Evolutionary conservation across 2,329 filamentous ascomycete species (phyloP).

Genomic region (Xenoacremonium recifei): DNA sequence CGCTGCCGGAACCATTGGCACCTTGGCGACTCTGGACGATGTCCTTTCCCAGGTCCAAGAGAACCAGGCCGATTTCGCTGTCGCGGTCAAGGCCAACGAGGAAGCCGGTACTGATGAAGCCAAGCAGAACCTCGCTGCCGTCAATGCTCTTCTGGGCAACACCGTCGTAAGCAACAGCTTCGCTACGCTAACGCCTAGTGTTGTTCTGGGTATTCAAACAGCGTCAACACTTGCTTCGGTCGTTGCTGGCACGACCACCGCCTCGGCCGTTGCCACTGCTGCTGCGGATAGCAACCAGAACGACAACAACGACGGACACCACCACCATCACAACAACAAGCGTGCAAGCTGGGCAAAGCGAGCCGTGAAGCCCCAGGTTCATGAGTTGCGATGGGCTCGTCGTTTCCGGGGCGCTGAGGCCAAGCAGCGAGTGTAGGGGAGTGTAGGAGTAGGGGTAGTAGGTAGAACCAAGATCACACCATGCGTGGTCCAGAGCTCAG

Average conservation of each 20-base stretch:
- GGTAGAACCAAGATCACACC: no score
- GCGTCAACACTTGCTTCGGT: conserved; percentile 5
- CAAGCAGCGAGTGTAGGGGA: no score
- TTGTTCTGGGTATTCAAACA: conserved; percentile 14
- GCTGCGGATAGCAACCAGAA: conserved; percentile 4
- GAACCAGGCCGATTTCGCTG: conserved; percentile 50
- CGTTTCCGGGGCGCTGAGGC: conserved; percentile 3
- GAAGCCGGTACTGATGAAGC: conserved; percentile 33
- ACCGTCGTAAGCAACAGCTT: conserved; percentile 27
- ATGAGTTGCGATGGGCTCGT: conserved; percentile 14
- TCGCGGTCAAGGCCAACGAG: conserved; percentile 40
- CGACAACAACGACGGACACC: conserved; percentile 1
- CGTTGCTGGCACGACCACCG: conserved; percentile 2
- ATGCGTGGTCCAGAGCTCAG: no score
- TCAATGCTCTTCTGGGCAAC: conserved; percentile 35
- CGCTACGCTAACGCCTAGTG: conserved; percentile 32
- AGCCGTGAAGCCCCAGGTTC: conserved; percentile 10
- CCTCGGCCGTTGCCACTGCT: conserved; percentile 4
- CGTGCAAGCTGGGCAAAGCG: conserved; percentile 1
- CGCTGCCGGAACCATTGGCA: conserved; percentile 44
- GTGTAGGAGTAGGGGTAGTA: no score
- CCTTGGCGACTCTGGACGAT: conserved; percentile 42
- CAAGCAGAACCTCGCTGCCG: conserved; percentile 34
- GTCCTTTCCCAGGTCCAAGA: conserved; percentile 47
- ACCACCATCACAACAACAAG: conserved; percentile 3